Percentiles rank a stretch among this genome's conserved stretches.
Evolutionary conservation across 768 basidiomycete species (phyloP).

Genomic region (Cubamyces sp.): DNA sequence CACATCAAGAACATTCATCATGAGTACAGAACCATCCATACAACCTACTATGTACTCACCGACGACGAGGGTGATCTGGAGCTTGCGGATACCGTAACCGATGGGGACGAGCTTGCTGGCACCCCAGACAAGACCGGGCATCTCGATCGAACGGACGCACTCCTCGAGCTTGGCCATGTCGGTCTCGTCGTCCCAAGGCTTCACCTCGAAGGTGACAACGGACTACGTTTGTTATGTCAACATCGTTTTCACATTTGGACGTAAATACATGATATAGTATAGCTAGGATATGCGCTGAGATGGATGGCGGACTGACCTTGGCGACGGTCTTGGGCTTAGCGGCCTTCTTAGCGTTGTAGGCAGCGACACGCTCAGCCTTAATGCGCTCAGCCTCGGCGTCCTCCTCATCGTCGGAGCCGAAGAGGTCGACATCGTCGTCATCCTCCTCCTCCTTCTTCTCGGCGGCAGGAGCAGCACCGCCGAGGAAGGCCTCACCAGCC

Average conservation of each 20-base stretch:
- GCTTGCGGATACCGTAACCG: slow-evolving; percentile 93
- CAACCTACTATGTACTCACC: slow-evolving; percentile 39
- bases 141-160: slow-evolving; percentile 81
- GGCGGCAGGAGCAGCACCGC: slow-evolving; percentile 49
- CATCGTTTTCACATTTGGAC: slow-evolving; percentile 5
- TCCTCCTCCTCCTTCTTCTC: slow-evolving; percentile 44
- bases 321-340: slow-evolving; percentile 85
- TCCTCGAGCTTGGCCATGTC: slow-evolving; percentile 90
- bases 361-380: slow-evolving; percentile 88
- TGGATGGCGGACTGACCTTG: slow-evolving; percentile 57
- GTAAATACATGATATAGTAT: slow-evolving; percentile 17
- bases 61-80: slow-evolving; percentile 69
- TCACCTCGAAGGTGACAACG: slow-evolving; percentile 96
- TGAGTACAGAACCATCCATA: slow-evolving; percentile 48
- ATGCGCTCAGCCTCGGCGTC: slow-evolving; percentile 58
- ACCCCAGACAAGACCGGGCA: slow-evolving; percentile 96
- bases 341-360: slow-evolving; percentile 93
- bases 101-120: slow-evolving; percentile 89
- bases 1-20: not conserved
- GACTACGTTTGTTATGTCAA: slow-evolving; percentile 55
- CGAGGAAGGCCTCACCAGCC: slow-evolving; percentile 75
- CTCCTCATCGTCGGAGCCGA: slow-evolving; percentile 66
- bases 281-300: slow-evolving; percentile 7
- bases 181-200: slow-evolving; percentile 99
- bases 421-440: slow-evolving; percentile 66